Evolutionary conservation across 2,329 filamentous ascomycete genomes (phyloP).

Genomic region (Sporothrix brasiliensis): DNA sequence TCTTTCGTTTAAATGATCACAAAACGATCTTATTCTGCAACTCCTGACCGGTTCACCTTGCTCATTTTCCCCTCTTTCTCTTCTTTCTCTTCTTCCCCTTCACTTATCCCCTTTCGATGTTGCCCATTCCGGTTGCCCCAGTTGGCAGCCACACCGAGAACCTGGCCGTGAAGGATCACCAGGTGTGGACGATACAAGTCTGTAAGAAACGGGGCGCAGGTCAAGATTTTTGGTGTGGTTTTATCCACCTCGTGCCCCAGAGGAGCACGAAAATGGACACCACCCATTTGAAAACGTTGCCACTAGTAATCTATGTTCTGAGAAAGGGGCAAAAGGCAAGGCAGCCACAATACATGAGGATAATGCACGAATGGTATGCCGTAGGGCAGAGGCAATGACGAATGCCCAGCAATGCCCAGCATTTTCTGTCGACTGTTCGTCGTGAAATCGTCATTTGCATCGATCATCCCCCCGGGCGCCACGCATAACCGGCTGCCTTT

Average conservation of each 20-base stretch:
- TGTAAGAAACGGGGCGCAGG: too few relatives aligned
- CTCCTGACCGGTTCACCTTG: background rate
- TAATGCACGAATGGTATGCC: too few relatives aligned
- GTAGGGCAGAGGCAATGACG: background rate
- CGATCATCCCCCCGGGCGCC: background rate
- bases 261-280: background rate
- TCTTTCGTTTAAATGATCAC: too few relatives aligned
- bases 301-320: background rate
- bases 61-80: background rate
- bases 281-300: background rate
- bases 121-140: background rate
- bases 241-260: background rate
- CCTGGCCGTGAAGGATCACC: too few relatives aligned
- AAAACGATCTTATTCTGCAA: background rate
- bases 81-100: background rate
- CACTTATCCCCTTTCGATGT: background rate
- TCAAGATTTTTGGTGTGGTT: too few relatives aligned
- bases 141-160: too few relatives aligned
- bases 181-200: too few relatives aligned
- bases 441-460: background rate
- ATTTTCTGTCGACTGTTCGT: background rate
- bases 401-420: background rate
- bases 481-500: background rate
- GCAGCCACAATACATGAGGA: background rate
- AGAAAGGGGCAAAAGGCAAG: constrained; percentile 13